These are phyloP conservation scores for Dictyostelium purpureum DNA, from an alignment of 78 protist genomes.

Conservation along the genomic window DNA sequence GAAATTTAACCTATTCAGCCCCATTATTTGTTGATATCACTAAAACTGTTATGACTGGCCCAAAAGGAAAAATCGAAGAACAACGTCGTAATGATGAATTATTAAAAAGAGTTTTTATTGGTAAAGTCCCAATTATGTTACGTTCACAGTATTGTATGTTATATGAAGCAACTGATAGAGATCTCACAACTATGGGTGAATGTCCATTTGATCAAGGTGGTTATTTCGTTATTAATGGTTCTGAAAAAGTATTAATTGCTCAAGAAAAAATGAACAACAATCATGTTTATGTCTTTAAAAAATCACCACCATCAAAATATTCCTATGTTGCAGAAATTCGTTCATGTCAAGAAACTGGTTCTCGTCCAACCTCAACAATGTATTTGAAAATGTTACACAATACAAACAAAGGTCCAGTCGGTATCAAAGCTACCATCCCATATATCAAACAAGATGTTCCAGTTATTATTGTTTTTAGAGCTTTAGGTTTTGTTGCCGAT, in stretches of 20 bases:
- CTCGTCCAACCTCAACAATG: conserved; percentile 77
- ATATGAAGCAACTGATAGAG: conserved; percentile 25
- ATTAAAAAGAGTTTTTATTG: conserved; percentile 65
- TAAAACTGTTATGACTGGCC: neutral
- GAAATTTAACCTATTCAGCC: conserved; percentile 95
- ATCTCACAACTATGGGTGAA: conserved; percentile 92
- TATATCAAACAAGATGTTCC: conserved; percentile 93
- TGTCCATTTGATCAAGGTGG: conserved; percentile 99
- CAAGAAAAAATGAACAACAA: conserved; percentile 98
- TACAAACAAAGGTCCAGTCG: conserved; percentile 21
- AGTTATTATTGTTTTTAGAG: conserved; percentile 93
- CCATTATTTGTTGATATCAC: conserved; percentile 83
- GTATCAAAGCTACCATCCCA: conserved; percentile 82
- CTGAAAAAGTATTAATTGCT: conserved; percentile 98
- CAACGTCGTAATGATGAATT: conserved; percentile 36
- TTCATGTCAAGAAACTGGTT: conserved; percentile 87
- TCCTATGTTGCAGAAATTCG: conserved; percentile 94
- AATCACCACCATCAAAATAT: conserved; percentile 87
- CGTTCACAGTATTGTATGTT: conserved; percentile 94
- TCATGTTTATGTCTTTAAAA: conserved; percentile 94
- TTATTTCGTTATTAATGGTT: conserved; percentile 99
- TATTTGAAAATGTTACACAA: conserved; percentile 81
- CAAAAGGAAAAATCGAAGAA: conserved; percentile 25
- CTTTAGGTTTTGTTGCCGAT: conserved; percentile 96
- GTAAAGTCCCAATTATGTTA: conserved; percentile 98